Percentiles rank a stretch among this genome's conserved stretches.
Evolutionary conservation across 768 basidiomycete species (phyloP).

Genomic region (Lactarius deliciosus): DNA sequence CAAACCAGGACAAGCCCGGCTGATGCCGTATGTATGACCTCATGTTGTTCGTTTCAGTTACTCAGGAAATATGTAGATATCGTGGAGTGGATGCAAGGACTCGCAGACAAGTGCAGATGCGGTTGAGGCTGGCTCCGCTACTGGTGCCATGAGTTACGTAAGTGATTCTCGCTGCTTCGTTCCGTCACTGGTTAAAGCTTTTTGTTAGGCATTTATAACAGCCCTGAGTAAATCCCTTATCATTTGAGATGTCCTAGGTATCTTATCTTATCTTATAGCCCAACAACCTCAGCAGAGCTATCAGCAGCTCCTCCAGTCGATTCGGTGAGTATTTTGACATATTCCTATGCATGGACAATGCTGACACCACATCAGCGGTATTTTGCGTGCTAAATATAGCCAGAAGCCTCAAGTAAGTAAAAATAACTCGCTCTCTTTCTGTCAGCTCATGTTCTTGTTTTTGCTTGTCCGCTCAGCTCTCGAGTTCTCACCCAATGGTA

Average conservation of each 20-base stretch:
- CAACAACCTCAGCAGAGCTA: conserved; percentile 61
- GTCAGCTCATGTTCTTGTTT: not conserved
- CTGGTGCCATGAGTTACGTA: conserved; percentile 83
- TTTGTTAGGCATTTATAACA: conserved; percentile 56
- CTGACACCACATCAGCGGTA: conserved; percentile 39
- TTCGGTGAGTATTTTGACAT: conserved; percentile 44
- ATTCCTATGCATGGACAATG: not conserved
- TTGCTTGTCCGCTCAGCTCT: conserved; percentile 39
- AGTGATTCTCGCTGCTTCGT: conserved; percentile 33
- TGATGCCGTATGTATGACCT: conserved; percentile 70
- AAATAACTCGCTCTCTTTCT: not conserved
- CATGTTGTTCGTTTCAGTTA: not conserved
- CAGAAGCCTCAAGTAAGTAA: conserved; percentile 58
- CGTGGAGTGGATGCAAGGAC: conserved; percentile 84
- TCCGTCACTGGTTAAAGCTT: not conserved
- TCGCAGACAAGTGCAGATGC: conserved; percentile 83
- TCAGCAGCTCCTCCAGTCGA: conserved; percentile 54
- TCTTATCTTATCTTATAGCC: conserved; percentile 33
- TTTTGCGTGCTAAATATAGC: conserved; percentile 59
- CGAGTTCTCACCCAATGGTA: conserved; percentile 73
- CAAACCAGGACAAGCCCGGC: conserved; percentile 71
- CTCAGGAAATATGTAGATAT: conserved; percentile 51
- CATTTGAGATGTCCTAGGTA: not conserved
- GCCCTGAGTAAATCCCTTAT: conserved; percentile 47
- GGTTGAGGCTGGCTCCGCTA: conserved; percentile 64